Base-by-base conservation (phyloP, 2,329 filamentous ascomycete species). In the Diplodia intermedia region DNA sequence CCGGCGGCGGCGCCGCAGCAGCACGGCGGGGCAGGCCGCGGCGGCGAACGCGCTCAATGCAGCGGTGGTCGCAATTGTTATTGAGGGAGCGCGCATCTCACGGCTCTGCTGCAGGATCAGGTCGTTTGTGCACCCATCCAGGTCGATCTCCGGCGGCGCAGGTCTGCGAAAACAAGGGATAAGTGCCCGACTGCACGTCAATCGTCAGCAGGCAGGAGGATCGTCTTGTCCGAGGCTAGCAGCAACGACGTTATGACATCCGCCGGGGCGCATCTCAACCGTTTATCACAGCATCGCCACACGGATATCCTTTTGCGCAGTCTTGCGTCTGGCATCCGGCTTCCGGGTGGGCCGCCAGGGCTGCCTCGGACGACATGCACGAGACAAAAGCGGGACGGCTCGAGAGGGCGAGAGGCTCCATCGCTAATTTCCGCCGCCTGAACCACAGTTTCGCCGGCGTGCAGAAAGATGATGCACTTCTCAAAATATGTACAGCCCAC, bases 391-490 rank as follows among this genome's bases (percentile, higher is more conserved):
- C 57, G 57, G 57, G 40, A 62, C 57, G 57, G 57, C 57, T 49
- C 57, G 57, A 62, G 57, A 62, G 40, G 40, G 54, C 11, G 38
- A 43, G 57, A 62, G 57, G 57, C 57, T 62, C 57, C 57, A 29
- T 62, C 57, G 57, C 57, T 62, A 62, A 62, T 33, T 62, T 43
- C 57, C 57, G 26, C 26, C 40, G 56, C 36, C 26, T 26, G 36
- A 18, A 43, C 57, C 57, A 62, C 57, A 49, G 57, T 62, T 62
- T 62, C 57, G 18, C 57, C 57, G 57, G 57, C 57, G 57, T 62
- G 57, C 57, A 62, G 57, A 62, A 62, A 62, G 57, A 62, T 62
- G 63, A 66, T 56, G 63, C 50, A 54, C 36, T 66, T 56, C 29
- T 31, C 31, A 49, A 40, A 43, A 54, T 56, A 55, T 66, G 63